These are phyloP conservation scores for Cutaneotrichosporon mucoides DNA, from an alignment of 1,284 basidiomycete genomes.

Conservation along the genomic window DNA sequence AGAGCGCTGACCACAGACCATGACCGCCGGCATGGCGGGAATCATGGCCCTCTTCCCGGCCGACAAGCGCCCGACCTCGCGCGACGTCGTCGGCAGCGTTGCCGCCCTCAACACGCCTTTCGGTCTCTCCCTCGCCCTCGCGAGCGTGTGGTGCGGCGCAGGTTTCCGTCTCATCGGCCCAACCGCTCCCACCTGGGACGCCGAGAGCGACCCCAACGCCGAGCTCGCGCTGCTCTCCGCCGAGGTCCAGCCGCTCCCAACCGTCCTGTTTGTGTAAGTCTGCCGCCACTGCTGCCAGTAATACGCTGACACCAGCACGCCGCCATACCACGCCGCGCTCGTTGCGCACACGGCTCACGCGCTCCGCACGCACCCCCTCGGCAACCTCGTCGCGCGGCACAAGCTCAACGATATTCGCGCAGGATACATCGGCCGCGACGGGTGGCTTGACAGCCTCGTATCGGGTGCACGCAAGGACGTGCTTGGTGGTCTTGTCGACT, in stretches of 20 bases:
- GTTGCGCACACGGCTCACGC: conserved; percentile 1
- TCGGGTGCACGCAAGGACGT: conserved; percentile 23
- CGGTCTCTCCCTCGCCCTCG: conserved; percentile 44
- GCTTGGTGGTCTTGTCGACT: conserved; percentile 31
- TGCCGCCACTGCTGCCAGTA: neutral
- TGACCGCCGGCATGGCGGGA: conserved; percentile 48
- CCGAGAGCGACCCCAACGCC: conserved; percentile 19
- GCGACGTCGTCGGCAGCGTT: conserved; percentile 37
- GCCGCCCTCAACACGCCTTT: conserved; percentile 39
- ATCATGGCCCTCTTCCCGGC: conserved; percentile 46
- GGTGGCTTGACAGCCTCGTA: conserved; percentile 34
- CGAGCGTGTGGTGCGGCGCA: conserved; percentile 39
- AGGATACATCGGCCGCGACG: conserved; percentile 33
- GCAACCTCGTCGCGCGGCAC: conserved; percentile 32
- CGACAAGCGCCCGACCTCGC: conserved; percentile 43
- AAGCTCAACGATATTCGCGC: conserved; percentile 29
- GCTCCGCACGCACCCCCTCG: conserved; percentile 19
- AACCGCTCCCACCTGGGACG: conserved; percentile 8
- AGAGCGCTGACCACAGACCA: conserved; percentile 26
- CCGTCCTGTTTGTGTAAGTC: conserved; percentile 41
- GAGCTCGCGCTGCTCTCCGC: conserved; percentile 26
- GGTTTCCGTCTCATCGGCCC: conserved; percentile 40
- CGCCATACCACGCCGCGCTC: neutral
- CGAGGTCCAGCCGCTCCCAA: conserved; percentile 27
- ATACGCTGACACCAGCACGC: neutral